Evolutionary conservation across 2,329 filamentous ascomycete genomes (phyloP).

Genomic region (Talaromyces marneffei): DNA sequence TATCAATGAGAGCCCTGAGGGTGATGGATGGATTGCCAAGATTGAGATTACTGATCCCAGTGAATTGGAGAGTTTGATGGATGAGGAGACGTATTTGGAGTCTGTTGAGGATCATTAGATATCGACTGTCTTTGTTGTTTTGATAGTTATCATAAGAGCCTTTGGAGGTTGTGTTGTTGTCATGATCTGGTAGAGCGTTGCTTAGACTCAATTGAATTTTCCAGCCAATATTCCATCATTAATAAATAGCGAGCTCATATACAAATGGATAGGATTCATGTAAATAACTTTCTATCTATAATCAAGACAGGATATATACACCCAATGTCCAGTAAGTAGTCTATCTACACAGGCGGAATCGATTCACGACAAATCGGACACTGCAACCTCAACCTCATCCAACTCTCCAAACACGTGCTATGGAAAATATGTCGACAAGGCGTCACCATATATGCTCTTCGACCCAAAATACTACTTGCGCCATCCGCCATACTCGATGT

Average conservation of each 20-base stretch:
- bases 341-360: constrained; percentile 66
- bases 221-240: neutral
- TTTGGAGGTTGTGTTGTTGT: constrained; percentile 1
- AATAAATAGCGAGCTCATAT: neutral
- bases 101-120: constrained; percentile 54
- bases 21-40: constrained; percentile 88
- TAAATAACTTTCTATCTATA: neutral
- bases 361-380: constrained; percentile 93
- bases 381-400: constrained; percentile 89
- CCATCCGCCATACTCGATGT: constrained; percentile 38
- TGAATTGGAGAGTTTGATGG: constrained; percentile 73
- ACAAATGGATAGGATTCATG: neutral
- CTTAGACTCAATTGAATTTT: neutral
- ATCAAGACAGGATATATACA: neutral
- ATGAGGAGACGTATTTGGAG: constrained; percentile 66
- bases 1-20: constrained; percentile 88
- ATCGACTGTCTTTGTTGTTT: neutral
- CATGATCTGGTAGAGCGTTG: neutral
- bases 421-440: constrained; percentile 97
- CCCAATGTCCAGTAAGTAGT: neutral
- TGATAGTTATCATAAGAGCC: constrained; percentile 21
- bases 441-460: constrained; percentile 91
- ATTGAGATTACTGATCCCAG: constrained; percentile 66
- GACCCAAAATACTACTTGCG: constrained; percentile 62
- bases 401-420: constrained; percentile 82